Evolutionary conservation across 495 filamentous ascomycete genomes (phyloP).

Genomic region (Neurospora tetraspora): DNA sequence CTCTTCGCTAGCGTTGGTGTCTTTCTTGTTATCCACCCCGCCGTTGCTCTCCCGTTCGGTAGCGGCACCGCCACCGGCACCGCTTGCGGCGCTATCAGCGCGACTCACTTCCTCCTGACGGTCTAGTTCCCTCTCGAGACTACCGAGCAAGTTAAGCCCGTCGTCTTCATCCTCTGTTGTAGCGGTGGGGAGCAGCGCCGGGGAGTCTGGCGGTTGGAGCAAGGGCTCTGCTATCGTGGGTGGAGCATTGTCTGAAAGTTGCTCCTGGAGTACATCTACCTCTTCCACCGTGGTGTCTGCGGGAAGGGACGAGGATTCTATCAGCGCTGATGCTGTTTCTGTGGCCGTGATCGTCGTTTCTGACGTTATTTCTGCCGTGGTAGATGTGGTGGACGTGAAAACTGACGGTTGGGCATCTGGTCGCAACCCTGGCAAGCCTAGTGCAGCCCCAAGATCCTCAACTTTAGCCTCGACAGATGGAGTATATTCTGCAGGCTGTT

Average conservation of each 20-base stretch:
- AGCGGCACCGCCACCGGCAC: neutral
- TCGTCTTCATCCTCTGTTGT: slow-evolving; percentile 18
- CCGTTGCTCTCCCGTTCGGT: neutral
- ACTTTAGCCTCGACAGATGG: neutral
- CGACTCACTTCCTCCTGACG: slow-evolving; percentile 16
- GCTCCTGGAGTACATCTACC: neutral
- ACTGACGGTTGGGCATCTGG: neutral
- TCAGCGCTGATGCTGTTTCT: neutral
- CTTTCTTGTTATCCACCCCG: neutral
- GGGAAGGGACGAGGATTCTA: neutral
- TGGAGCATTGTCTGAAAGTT: neutral
- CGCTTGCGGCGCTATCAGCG: neutral
- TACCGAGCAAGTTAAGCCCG: slow-evolving; percentile 18
- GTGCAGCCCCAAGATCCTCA: neutral
- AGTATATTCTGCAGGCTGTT: neutral
- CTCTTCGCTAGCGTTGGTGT: neutral
- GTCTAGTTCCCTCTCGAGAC: slow-evolving; percentile 23
- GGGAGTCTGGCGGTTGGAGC: slow-evolving; percentile 11
- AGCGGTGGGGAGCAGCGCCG: slow-evolving; percentile 9
- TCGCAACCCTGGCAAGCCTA: neutral
- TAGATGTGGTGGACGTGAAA: neutral
- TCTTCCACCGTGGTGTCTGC: neutral
- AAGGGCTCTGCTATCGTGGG: neutral
- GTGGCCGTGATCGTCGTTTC: neutral
- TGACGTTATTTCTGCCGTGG: neutral